Percentiles rank a stretch among this genome's conserved stretches.
phyloP scores from a whole-genome alignment of 441 rosid genomes.

The Theobroma grandiflorum region DNA sequence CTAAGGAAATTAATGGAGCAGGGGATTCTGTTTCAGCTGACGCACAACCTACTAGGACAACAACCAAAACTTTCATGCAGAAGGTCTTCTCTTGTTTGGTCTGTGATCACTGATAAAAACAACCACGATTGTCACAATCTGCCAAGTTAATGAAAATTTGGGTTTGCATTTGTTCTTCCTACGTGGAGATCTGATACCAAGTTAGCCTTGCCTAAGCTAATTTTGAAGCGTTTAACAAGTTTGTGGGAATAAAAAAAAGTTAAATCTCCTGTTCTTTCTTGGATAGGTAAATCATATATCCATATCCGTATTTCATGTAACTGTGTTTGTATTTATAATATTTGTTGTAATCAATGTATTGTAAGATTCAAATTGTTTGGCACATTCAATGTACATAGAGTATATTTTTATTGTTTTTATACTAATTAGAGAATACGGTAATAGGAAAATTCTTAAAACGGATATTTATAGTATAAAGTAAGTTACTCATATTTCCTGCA shows the following conservation, averaged over 20 bases:
- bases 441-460: background rate
- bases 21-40: slow-evolving; percentile 43
- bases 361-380: background rate
- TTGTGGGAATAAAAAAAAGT: background rate
- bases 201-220: background rate
- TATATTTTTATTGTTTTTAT: background rate
- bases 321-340: background rate
- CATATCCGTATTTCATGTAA: background rate
- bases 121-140: background rate
- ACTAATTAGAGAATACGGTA: no score
- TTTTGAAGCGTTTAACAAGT: background rate
- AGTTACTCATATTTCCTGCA: no score
- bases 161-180: background rate
- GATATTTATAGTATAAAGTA: background rate
- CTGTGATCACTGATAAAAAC: slow-evolving; percentile 54
- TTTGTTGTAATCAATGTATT: background rate
- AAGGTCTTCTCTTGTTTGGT: slow-evolving; percentile 75
- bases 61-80: slow-evolving; percentile 49
- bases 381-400: background rate
- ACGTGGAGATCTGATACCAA: background rate
- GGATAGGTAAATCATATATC: background rate
- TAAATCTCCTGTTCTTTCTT: background rate
- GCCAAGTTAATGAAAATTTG: background rate
- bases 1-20: slow-evolving; percentile 45
- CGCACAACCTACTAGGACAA: slow-evolving; percentile 29